Conservation (phyloP, 208 protist species). For the Strigomonas galati region DNA sequence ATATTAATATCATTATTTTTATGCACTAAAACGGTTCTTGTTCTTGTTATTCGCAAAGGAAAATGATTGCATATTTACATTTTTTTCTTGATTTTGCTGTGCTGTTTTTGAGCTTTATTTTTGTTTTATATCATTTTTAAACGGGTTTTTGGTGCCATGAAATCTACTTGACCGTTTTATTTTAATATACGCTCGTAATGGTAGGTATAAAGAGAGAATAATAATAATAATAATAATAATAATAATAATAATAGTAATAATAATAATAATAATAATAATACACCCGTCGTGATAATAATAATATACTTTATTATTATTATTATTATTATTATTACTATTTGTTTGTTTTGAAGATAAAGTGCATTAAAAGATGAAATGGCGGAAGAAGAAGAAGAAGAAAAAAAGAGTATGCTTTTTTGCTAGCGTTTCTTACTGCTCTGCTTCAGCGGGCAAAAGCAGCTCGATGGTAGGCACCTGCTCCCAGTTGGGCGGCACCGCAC, state of each 20-base stretch:
- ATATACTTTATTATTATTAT: constrained; percentile 3
- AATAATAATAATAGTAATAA: too few species aligned
- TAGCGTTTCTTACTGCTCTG: not conserved
- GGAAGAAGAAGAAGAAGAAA: constrained; percentile 1
- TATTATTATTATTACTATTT: constrained; percentile 5
- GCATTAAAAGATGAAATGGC: not conserved
- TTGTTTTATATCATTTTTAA: too few species aligned
- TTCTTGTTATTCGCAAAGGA: too few species aligned
- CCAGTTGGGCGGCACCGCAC: constrained; percentile 34
- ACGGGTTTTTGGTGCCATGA: too few species aligned
- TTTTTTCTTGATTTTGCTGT: too few species aligned
- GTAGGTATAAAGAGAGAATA: not conserved
- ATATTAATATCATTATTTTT: too few species aligned
- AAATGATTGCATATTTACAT: too few species aligned
- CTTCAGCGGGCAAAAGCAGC: not conserved
- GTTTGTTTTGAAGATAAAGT: constrained; percentile 1
- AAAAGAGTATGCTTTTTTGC: not conserved
- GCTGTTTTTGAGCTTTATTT: too few species aligned
- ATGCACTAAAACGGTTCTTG: too few species aligned
- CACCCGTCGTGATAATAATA: not conserved
- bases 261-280: not conserved
- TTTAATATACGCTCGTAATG: too few species aligned
- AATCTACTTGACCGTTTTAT: too few species aligned
- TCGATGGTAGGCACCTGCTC: constrained; percentile 20
- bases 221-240: too few species aligned